These are phyloP conservation scores for Curvularia lunata DNA, from an alignment of 2,329 filamentous ascomycete species.

Conservation along the genomic window DNA sequence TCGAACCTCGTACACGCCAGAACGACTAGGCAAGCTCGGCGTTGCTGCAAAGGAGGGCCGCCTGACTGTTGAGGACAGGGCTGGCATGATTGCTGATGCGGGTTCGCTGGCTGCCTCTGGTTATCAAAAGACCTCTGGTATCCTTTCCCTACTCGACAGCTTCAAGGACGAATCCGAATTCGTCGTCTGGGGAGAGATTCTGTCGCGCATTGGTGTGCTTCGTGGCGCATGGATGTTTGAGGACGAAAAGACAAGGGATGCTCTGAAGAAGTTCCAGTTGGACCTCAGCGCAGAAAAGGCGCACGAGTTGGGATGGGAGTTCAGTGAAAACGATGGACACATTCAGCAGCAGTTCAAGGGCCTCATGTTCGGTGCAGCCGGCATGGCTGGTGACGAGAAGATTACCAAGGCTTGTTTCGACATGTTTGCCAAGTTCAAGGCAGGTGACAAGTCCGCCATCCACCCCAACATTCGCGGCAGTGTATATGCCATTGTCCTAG, in stretches of 20 bases:
- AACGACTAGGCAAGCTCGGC: slow-evolving; percentile 85
- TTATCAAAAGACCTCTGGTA: slow-evolving; percentile 90
- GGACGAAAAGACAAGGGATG: slow-evolving; percentile 73
- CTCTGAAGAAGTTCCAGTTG: slow-evolving; percentile 82
- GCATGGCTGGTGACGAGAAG: slow-evolving; percentile 77
- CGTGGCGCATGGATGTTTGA: slow-evolving; percentile 90
- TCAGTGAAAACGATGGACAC: slow-evolving; percentile 83
- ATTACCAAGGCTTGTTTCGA: slow-evolving; percentile 82
- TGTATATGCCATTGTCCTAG: slow-evolving; percentile 83
- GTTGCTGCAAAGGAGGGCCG: slow-evolving; percentile 81
- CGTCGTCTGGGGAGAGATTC: slow-evolving; percentile 94
- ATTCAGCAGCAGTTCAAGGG: slow-evolving; percentile 94
- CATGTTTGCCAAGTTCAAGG: slow-evolving; percentile 86
- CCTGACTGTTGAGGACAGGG: slow-evolving; percentile 85
- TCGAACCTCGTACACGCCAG: slow-evolving; percentile 84
- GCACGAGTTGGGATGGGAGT: slow-evolving; percentile 87
- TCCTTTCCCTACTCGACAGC: slow-evolving; percentile 82
- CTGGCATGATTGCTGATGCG: slow-evolving; percentile 90
- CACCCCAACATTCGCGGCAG: slow-evolving; percentile 90
- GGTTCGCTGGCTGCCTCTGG: slow-evolving; percentile 87
- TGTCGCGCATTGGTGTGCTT: slow-evolving; percentile 77
- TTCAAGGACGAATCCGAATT: slow-evolving; percentile 84
- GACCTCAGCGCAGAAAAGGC: slow-evolving; percentile 79
- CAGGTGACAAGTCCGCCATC: slow-evolving; percentile 79
- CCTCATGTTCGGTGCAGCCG: slow-evolving; percentile 84